phyloP scores from a whole-genome alignment of 306 rosid species.

The Arachis stenosperma region DNA sequence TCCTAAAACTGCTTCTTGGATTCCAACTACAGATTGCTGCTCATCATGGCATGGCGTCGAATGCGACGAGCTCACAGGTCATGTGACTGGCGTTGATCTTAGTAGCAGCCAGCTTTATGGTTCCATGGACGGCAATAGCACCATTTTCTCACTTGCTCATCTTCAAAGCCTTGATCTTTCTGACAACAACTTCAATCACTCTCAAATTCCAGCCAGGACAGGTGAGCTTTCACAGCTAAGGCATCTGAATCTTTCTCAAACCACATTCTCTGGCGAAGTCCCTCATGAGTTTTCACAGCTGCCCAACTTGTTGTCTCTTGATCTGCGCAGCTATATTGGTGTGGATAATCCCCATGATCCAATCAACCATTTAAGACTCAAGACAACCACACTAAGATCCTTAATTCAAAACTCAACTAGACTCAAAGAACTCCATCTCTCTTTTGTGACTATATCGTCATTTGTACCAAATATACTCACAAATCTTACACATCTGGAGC shows the following conservation, averaged over 20 bases:
- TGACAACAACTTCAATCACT: constrained; percentile 40
- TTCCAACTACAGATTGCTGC: constrained; percentile 30
- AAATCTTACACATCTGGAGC: constrained; percentile 32
- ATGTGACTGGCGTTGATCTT: constrained; percentile 35
- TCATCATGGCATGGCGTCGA: constrained; percentile 42
- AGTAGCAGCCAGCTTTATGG: constrained; percentile 39
- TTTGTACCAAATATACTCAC: constrained; percentile 33
- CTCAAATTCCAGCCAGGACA: constrained; percentile 40
- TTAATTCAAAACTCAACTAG: constrained; percentile 34
- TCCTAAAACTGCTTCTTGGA: constrained; percentile 43
- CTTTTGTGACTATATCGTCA: constrained; percentile 12
- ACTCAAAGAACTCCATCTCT: constrained; percentile 8
- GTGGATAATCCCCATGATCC: not conserved
- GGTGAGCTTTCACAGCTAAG: constrained; percentile 21
- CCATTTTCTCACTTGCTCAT: constrained; percentile 2
- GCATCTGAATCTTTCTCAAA: constrained; percentile 18
- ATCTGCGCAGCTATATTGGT: not conserved
- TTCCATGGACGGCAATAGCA: not conserved
- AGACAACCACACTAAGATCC: constrained; percentile 2
- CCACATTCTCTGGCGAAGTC: not conserved
- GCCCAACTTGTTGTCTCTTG: constrained; percentile 30
- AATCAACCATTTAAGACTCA: constrained; percentile 15
- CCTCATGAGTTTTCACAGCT: constrained; percentile 32
- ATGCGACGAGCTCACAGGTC: constrained; percentile 28
- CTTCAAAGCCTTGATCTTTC: constrained; percentile 35